These are phyloP conservation scores for Podospora pseudopauciseta DNA, from an alignment of 495 filamentous ascomycete genomes.

Conservation along the genomic window DNA sequence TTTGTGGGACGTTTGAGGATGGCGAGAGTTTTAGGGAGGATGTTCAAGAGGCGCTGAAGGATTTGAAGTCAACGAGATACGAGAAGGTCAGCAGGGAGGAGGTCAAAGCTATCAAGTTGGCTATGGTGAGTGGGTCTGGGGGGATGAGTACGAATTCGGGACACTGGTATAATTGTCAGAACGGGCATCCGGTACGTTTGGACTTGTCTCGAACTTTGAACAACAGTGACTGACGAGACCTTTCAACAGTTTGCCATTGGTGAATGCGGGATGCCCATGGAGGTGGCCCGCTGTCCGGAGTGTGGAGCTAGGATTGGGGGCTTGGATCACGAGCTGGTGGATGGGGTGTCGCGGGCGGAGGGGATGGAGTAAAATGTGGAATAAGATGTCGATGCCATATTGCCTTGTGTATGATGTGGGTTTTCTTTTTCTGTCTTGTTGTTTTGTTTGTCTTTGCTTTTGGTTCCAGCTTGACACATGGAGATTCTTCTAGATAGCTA, in stretches of 20 bases:
- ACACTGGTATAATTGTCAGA: conserved; percentile 37
- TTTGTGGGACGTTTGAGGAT: conserved; percentile 24
- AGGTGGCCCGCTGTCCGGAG: conserved; percentile 60
- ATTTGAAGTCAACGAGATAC: conserved; percentile 25
- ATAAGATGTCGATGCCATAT: too few relatives aligned
- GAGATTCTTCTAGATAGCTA: too few relatives aligned
- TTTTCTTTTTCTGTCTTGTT: too few relatives aligned
- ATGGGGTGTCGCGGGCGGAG: conserved; percentile 5
- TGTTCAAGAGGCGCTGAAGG: conserved; percentile 20
- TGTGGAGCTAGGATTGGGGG: conserved; percentile 62
- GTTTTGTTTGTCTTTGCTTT: too few relatives aligned
- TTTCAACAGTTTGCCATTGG: conserved; percentile 58
- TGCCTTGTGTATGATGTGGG: too few relatives aligned
- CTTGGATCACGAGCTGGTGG: conserved; percentile 36
- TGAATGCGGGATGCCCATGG: conserved; percentile 68
- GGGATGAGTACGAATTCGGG: conserved; percentile 34
- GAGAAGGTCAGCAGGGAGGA: conserved; percentile 30
- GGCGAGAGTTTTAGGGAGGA: conserved; percentile 17
- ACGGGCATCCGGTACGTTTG: conserved; percentile 33
- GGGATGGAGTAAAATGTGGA: conserved; percentile 3
- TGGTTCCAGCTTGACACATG: too few relatives aligned
- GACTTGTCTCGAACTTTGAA: too few relatives aligned
- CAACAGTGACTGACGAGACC: too few relatives aligned
- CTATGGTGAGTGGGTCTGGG: conserved; percentile 31
- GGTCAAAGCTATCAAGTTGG: conserved; percentile 28